Evolutionary conservation across 495 filamentous ascomycete species (phyloP), one percentile per base, ranked within the genome.

Genomic region (Lineolata rhizophorae): DNA sequence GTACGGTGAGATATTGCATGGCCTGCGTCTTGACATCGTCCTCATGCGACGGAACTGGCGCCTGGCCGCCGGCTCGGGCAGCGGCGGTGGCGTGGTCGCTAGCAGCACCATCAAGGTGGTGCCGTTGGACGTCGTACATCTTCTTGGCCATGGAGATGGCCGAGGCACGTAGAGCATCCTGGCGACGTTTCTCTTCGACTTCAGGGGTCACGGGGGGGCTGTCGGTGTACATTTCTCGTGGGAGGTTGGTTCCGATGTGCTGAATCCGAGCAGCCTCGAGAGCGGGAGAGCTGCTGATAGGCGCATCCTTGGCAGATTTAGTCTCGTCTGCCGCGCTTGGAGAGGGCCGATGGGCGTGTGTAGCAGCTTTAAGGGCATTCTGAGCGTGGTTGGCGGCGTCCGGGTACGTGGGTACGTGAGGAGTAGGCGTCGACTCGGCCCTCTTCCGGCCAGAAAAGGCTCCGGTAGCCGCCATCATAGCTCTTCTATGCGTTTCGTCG

Each of bases 111-210:
- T 70, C 60, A 18, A 62, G 58, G 24, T 63, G 53, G 24, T 59
- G 64, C 51, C 65, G 69, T 44, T 76, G 67, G 30, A 66, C 47
- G 10, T 52, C 64, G 50, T 81, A 90, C 74, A 91, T 81, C 36
- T 74, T 63, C 49, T 69, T 79, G 16, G 83, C 80, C 80, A 92
- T 91, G 3, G 72, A 76, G 1, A 91, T 52, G 3, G 83, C 76
- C 12, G 82, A 81, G 13, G 81, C 80, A 36, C 69, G 76, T 0
- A 91, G 52, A 4, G 70, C 68, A 45, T 77, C 72, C 20, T 66
- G 58, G 32, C 62, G 67, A 27, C 65, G 71, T 48, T 70, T 58
- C 39, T 90, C 83, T 21, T 90, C 73, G 0, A 70, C 45, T 44
- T 90, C 80, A 8, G 8, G 22, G 20, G 66, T 56, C 4, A 87